Evolutionary conservation across 2,329 filamentous ascomycete species (phyloP).

Genomic region (Akanthomyces lecanii): DNA sequence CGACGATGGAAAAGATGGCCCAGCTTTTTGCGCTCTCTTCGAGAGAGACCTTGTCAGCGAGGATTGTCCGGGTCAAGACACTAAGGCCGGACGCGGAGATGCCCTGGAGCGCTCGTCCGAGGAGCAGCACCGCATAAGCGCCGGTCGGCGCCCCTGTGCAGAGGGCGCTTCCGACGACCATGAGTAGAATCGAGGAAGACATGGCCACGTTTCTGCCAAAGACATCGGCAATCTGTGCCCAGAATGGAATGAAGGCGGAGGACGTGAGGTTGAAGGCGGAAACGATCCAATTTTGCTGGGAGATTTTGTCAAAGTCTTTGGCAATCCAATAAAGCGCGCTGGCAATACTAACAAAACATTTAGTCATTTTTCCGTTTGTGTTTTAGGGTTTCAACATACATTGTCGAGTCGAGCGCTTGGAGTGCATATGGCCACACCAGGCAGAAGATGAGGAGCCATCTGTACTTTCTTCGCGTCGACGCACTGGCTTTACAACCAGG

Average conservation of each 20-base stretch:
- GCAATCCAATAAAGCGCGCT: conserved; percentile 51
- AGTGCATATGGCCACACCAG: conserved; percentile 16
- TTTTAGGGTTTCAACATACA: neutral
- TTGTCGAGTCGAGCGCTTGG: conserved; percentile 16
- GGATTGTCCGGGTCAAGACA: conserved; percentile 57
- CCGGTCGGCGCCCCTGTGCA: conserved; percentile 53
- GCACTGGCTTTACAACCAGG: neutral
- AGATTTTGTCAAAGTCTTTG: conserved; percentile 55
- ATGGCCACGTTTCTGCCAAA: conserved; percentile 59
- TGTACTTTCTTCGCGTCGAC: neutral
- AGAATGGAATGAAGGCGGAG: conserved; percentile 63
- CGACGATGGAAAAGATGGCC: conserved; percentile 56
- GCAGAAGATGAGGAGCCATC: conserved; percentile 14
- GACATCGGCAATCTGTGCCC: conserved; percentile 60
- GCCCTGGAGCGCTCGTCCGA: conserved; percentile 61
- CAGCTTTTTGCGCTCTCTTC: conserved; percentile 60
- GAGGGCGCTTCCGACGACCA: conserved; percentile 57
- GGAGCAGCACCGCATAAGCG: conserved; percentile 55
- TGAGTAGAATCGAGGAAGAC: conserved; percentile 52
- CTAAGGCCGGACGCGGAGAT: conserved; percentile 57
- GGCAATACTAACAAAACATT: conserved; percentile 32
- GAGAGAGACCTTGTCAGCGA: conserved; percentile 60
- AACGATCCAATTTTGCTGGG: conserved; percentile 65
- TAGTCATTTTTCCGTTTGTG: neutral
- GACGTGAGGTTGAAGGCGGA: conserved; percentile 65